Base-by-base conservation (phyloP, 106 monocot genomes). In the Dendrobium officinale region DNA sequence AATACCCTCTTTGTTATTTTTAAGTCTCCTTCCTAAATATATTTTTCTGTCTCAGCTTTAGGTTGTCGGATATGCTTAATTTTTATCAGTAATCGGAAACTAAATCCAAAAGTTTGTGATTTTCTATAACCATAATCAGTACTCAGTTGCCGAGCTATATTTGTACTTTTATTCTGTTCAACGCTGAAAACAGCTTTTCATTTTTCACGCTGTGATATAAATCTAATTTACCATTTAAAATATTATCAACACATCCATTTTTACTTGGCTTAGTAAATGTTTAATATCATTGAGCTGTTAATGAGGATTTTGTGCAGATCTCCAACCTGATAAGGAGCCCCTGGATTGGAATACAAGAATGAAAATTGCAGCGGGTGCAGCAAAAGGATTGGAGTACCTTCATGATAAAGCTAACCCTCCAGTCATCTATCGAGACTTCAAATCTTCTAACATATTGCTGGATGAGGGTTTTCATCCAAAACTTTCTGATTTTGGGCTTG, bases 291-390 rank as follows among this genome's bases (percentile, higher is more conserved):
- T 4, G 19, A 26, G 22, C 20, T 64, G 18, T 64, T 19, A 64
- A 64, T 4, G 33, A 70, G 4, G 11, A 33, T 70, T 43, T 74
- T 74, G 42, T 74, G 74, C 74, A 94, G 93, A 94, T 83, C 84
- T 94, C 18, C 87, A 86, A 37, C 86, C 89, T n/a, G 91, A 83
- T 11, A 91, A 91, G 78, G 86, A 88, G 56, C 77, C 91, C 26
- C 67, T 94, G 79, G 89, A 94, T 24, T 94, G 93, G 93, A 84
- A 83, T 31, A 94, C 88, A 19, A 84, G 91, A 83, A 93, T 93
- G 93, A 93, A 87, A 77, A 89, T 93, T 78, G 93, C 93, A 37
- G 87, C 87, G n/a, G 91, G 91, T 72, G 93, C 93, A 56, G 93
- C 93, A 9, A 85, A 81, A 77, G 93, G 93, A 8, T 82, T 94